A percentile compares a stretch with the other conserved stretches of the same genome.
These are phyloP conservation scores for Aspergillus caelatus DNA, from an alignment of 2,329 filamentous ascomycete genomes.

Conservation along the genomic window DNA sequence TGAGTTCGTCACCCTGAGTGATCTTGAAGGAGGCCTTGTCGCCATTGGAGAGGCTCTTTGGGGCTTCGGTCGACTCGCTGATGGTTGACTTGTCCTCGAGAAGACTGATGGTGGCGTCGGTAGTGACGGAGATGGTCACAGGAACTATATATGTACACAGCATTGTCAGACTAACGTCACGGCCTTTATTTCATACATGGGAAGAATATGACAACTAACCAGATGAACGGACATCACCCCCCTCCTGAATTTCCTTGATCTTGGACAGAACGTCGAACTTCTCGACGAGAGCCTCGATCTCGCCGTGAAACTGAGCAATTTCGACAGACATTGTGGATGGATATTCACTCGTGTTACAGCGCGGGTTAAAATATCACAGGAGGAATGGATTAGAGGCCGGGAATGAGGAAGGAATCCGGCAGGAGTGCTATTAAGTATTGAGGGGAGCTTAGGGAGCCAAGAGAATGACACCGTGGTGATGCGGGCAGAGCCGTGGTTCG, in stretches of 20 bases:
- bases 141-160: neutral
- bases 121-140: neutral
- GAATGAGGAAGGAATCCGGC: neutral
- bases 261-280: neutral
- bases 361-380: neutral
- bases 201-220: neutral
- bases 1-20: neutral
- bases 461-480: neutral
- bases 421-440: neutral
- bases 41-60: neutral
- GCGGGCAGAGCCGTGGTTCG: too few relatives aligned
- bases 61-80: neutral
- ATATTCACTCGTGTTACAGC: neutral
- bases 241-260: neutral
- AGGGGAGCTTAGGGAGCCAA: neutral
- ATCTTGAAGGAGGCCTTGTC: neutral
- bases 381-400: neutral
- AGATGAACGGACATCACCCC: neutral
- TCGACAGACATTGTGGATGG: neutral
- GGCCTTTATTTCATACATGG: neutral
- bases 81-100: neutral
- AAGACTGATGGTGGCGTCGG: neutral
- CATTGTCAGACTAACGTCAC: neutral
- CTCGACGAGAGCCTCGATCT: neutral
- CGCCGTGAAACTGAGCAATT: neutral